A percentile compares a stretch with the other conserved stretches of the same genome.
These are phyloP conservation scores for Podaxis carcinomalis DNA, from an alignment of 768 basidiomycete species.

Conservation along the genomic window DNA sequence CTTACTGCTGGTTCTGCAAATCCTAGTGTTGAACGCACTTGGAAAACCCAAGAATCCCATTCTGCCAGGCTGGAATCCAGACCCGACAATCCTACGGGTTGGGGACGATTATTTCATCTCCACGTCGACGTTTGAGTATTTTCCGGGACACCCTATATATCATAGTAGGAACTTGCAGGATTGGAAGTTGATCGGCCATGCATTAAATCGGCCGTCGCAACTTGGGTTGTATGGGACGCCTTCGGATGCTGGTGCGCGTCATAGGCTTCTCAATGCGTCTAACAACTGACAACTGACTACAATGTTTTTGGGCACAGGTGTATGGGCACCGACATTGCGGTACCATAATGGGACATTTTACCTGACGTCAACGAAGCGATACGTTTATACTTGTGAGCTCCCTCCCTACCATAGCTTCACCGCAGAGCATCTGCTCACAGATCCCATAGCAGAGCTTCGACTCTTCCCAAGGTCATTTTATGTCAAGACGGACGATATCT, in stretches of 20 bases:
- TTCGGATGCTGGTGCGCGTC: conserved; percentile 28
- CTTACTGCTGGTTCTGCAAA: not conserved
- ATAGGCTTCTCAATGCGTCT: not conserved
- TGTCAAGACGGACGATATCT: conserved; percentile 33
- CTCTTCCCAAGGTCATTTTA: conserved; percentile 37
- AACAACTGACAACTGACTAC: not conserved
- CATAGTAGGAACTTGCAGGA: conserved; percentile 32
- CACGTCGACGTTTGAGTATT: conserved; percentile 37
- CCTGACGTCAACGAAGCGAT: conserved; percentile 30
- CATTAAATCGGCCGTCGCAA: conserved; percentile 30
- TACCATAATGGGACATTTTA: conserved; percentile 33
- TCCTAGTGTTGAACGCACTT: not conserved
- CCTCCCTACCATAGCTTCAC: not conserved
- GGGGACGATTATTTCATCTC: conserved; percentile 34
- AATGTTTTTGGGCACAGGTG: conserved; percentile 14
- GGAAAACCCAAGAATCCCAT: conserved; percentile 28
- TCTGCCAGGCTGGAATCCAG: conserved; percentile 37
- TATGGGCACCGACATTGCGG: conserved; percentile 33
- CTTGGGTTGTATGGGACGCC: conserved; percentile 31
- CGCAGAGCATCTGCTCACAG: not conserved
- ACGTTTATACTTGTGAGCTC: conserved; percentile 33
- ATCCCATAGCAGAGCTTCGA: conserved; percentile 27
- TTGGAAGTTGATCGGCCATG: conserved; percentile 36
- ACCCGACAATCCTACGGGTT: conserved; percentile 35
- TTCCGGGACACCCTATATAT: conserved; percentile 38